Evolutionary conservation across 129 eudicot species (phyloP).

Genomic region (Tanacetum coccineum): DNA sequence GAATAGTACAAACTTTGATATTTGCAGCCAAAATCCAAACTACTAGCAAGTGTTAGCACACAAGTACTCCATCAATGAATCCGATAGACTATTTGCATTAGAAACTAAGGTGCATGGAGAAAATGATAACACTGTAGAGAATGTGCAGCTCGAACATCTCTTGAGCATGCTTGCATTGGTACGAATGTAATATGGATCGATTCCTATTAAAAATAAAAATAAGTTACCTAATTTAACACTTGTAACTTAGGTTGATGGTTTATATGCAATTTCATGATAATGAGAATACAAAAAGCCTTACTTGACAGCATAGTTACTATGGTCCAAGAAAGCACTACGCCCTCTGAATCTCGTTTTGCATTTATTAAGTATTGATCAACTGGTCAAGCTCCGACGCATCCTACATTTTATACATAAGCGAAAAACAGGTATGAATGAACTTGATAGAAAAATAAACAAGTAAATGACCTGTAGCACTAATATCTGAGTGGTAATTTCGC

Average conservation of each 20-base stretch:
- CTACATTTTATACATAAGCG: slow-evolving; percentile 32
- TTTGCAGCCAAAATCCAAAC: too few relatives aligned
- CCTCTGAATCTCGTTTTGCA: slow-evolving; percentile 92
- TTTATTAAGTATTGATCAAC: slow-evolving; percentile 78
- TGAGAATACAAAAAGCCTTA: slow-evolving; percentile 19
- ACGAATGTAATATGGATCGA: slow-evolving; percentile 80
- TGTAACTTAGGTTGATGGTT: not conserved
- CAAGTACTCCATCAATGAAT: not conserved
- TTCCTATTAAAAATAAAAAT: slow-evolving; percentile 47
- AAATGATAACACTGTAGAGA: slow-evolving; percentile 61
- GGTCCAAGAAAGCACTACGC: slow-evolving; percentile 91
- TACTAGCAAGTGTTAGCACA: too few relatives aligned
- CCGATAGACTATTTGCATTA: not conserved
- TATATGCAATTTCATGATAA: not conserved
- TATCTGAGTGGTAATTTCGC: too few relatives aligned
- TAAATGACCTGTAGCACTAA: not conserved
- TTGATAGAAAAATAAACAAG: not conserved
- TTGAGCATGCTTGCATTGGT: slow-evolving; percentile 86
- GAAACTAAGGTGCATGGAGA: slow-evolving; percentile 1
- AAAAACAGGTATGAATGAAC: slow-evolving; percentile 5
- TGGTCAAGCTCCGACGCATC: slow-evolving; percentile 94
- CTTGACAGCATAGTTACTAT: slow-evolving; percentile 99
- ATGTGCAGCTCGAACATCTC: slow-evolving; percentile 91
- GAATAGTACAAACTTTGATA: too few relatives aligned
- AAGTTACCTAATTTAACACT: not conserved